Evolutionary conservation across 768 basidiomycete genomes (phyloP), one percentile per base, ranked within the genome.

Genomic region (Boletus pseudo-olivaceus): DNA sequence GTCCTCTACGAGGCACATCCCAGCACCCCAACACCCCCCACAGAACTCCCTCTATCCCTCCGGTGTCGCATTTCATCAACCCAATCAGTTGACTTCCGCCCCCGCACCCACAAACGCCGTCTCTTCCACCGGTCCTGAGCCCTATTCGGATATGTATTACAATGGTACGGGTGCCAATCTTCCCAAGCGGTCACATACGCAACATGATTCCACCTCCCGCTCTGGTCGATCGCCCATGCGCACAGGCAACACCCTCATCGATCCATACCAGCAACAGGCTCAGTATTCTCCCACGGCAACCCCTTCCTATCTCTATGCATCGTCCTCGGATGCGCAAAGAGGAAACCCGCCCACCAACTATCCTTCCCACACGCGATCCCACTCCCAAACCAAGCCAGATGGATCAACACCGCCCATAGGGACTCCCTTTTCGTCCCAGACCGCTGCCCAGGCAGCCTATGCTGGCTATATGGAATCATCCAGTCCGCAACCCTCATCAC

Each of bases 181-280:
- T 30, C 77, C 81, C 14, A 87, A 85, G 73, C 78, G 81, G 47
- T 64, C 80, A 8, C 81, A 78, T 58, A 76, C 80, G 17, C 76
- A 75, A 39, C 82, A 80, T 62, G 84, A 84, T 62, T 70, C 77
- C 44, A 74, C 80, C 43, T 70, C 75, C 59, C 80, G 78, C 53
- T 53, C 69, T 34, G 75, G 77, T 50, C 80, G 85, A 58, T 88
- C 87, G 19, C 88, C 88, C 41, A 78, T 86, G 60, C 80, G 86
- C 47, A 65, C 77, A 23, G 73, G 73, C 54, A 81, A 80, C 60
- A 65, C 76, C 50, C 75, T 85, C 42, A 76, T 88, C 60, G 88
- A 90, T 69, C 83, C 84, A 30, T 90, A 89, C 67, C 77, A 84
- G 51, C 85, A 82, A 55, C 87, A 88, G 71, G 67, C 80, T 29